These are phyloP conservation scores for Dendryphion nanum DNA, from an alignment of 2,329 filamentous ascomycete genomes.

Conservation along the genomic window DNA sequence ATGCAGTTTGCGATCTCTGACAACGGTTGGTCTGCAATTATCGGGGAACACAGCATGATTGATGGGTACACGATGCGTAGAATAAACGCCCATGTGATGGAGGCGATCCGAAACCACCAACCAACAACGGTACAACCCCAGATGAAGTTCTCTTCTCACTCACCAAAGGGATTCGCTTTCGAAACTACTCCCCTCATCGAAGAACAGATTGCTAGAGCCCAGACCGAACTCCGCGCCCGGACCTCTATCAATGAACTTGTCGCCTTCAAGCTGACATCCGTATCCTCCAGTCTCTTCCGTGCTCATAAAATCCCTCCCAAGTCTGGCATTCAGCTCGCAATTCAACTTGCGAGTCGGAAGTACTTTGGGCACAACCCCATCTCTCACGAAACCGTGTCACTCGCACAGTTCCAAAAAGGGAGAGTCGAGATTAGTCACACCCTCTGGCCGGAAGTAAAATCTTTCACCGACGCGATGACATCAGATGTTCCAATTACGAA, in stretches of 20 bases:
- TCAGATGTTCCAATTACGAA: too few species aligned
- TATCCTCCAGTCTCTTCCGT: neutral
- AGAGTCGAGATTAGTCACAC: too few species aligned
- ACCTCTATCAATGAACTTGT: neutral
- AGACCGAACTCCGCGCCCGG: neutral
- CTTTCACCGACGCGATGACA: too few species aligned
- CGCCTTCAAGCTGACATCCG: neutral
- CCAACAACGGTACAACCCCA: too few species aligned
- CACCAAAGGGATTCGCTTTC: slow-evolving; percentile 1
- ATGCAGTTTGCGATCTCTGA: slow-evolving; percentile 1
- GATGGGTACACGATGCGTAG: slow-evolving; percentile 1
- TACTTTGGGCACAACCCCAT: too few species aligned
- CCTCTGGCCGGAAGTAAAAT: too few species aligned
- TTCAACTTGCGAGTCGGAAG: too few species aligned
- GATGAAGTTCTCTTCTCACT: too few species aligned
- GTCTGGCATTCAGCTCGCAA: too few species aligned
- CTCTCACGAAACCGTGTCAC: too few species aligned
- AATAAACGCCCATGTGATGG: neutral
- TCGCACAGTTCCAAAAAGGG: too few species aligned
- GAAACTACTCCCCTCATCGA: neutral
- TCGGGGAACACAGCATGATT: slow-evolving; percentile 2
- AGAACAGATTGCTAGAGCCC: neutral
- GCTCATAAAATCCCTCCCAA: neutral
- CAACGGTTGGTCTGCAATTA: neutral
- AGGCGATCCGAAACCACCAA: neutral